Base-by-base conservation (phyloP, 2,329 filamentous ascomycete genomes). In the Blastomyces emzantsi region DNA sequence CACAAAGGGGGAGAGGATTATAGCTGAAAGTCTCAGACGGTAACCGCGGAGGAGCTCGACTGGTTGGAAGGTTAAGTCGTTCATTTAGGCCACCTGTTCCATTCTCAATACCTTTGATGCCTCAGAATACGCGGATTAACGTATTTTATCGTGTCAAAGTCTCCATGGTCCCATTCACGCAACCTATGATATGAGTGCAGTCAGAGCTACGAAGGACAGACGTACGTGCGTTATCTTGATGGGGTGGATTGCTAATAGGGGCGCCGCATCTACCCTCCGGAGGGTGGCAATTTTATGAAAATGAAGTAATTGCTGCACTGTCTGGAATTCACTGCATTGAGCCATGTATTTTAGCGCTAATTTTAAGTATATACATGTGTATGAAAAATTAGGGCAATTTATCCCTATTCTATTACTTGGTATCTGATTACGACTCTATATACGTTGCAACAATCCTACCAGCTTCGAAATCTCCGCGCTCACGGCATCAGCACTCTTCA, bases 401-500 rank as follows among this genome's bases (percentile, higher is more conserved):
- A 22, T 58, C 8, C 17, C 6, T 33, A 41, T 43, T 13, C 28
- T 22, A 43, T 45, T 19, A 7, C 39, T 54, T 30, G 49, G 33
- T 19, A 36, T 49, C 4, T 9, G 11, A 56, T 62, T 9, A 43
- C 62, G 54, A 13, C 49, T 25, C 51, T 58, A 57, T 45, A 17
- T 41, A 57, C 19, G 7, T 55, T n/a, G n/a, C 51, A 69, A 47
- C 28, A 64, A 54, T 7, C 60, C 56, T 28, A 49, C 60, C 17
- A 76, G 59, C 17, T 65, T 63, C 41, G 60, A 64, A 22, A 78
- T 70, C 25, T 74, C 70, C 52, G 68, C 65, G 62, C 74, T 78
- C 2, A 97, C 93, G 60, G 88, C 85, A 72, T 92, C 85, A 11
- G 78, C 78, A 72, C 89, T 90, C 74, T 84, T 88, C 70, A 99